These are phyloP conservation scores for Plasmodium gonderi DNA, from an alignment of 169 alveolate species.

Conservation along the genomic window DNA sequence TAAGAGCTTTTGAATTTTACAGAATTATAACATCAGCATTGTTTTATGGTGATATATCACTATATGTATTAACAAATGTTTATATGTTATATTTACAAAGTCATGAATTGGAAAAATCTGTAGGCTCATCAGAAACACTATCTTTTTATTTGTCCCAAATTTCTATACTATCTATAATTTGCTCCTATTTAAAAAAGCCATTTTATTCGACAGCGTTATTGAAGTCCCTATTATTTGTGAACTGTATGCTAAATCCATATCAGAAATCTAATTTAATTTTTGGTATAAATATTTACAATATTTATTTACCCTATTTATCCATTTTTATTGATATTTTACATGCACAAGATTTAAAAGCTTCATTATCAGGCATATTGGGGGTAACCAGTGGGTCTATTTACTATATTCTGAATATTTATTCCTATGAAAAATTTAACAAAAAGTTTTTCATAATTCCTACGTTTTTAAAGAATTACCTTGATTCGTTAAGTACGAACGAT, in stretches of 20 bases:
- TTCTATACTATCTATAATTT: constrained; percentile 27
- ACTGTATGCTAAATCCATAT: constrained; percentile 68
- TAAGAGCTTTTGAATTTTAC: constrained; percentile 70
- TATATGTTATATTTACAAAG: constrained; percentile 70
- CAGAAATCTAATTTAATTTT: constrained; percentile 62
- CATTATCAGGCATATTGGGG: constrained; percentile 65
- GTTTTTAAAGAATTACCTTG: constrained; percentile 41
- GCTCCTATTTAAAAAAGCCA: constrained; percentile 62
- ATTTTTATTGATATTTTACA: constrained; percentile 61
- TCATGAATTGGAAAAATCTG: constrained; percentile 20
- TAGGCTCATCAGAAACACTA: constrained; percentile 62
- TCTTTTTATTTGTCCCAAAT: constrained; percentile 67
- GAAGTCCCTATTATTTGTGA: constrained; percentile 49
- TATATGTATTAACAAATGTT: constrained; percentile 62
- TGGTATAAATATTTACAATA: constrained; percentile 62
- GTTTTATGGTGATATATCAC: constrained; percentile 67
- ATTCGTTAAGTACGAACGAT: constrained; percentile 21
- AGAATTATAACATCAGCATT: constrained; percentile 68
- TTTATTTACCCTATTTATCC: constrained; percentile 66
- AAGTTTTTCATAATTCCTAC: constrained; percentile 45
- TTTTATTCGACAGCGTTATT: constrained; percentile 62
- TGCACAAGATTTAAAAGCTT: constrained; percentile 68
- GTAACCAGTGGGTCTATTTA: constrained; percentile 68
- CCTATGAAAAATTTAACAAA: constrained; percentile 37
- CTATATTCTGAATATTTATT: constrained; percentile 48